Base-by-base conservation (phyloP, 129 eudicot species). In the Arctium minus region DNA sequence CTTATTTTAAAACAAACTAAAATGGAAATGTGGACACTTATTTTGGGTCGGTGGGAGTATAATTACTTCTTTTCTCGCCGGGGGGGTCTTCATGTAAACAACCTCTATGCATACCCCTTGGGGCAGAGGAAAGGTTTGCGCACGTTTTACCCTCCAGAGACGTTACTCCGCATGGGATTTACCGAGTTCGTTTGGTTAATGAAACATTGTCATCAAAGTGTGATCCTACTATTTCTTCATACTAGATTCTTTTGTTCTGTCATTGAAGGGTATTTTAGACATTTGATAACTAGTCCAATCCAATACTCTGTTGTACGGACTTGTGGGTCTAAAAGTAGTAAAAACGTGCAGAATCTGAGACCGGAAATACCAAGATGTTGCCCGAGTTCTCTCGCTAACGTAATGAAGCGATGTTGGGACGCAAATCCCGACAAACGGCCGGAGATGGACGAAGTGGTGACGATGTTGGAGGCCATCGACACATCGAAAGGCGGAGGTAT, bases 361-460 rank as follows among this genome's bases (percentile, higher is more conserved):
- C 98, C 98, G 8, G 98, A 94, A 67, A 87, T 94, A 73, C 98
- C 98, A 7, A 90, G 98, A 72, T 94, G 98, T 80, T 94, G 97
- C 87, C 98, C 97, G 50, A 90, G 95, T 85, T 86, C 98, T 13
- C 85, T 94, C 35, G 89, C 93, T 8, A 90, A 87, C 72, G 97
- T 94, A 75, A 94, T 94, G 98, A 94, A 92, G 81, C 74, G 92
- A 81, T 90, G 95, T 87, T 94, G 98, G 98, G 98, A 94, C 78
- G 97, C 95, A 3, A 94, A 92, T 73, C 98, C 98, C 1, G 98
- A 92, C 76, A 94, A 86, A 69, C 87, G 98, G 78, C 98, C 98
- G 0, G 97, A 86, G 77, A 94, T 94, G 98, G 98, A 94, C 7
- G 97, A 94, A 86, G 98, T 92, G 29, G 98, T 94, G 60, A 48